Base-by-base conservation (phyloP, 2,329 filamentous ascomycete genomes). In the Sporothrix brunneoviolacea region DNA sequence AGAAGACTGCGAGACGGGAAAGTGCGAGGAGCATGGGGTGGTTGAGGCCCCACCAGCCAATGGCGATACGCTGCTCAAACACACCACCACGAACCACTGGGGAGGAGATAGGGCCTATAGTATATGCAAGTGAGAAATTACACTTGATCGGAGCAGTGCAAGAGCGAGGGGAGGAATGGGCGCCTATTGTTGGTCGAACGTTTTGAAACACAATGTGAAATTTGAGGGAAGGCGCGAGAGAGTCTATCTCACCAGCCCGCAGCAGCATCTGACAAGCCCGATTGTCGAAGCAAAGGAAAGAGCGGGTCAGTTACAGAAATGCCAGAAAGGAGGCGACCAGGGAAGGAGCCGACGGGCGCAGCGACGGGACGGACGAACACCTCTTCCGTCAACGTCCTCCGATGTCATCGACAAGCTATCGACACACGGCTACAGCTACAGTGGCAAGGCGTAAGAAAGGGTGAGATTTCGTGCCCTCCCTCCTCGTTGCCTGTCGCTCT, bases 51-150 rank as follows among this genome's bases (percentile, higher is more conserved):
- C 47, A 44, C 52, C n/a, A 18, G 27, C 51, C 51, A 53, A 54
- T 54, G 44, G 52, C 45, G 48, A 54, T 49, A 51, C 44, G 52
- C 52, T 35, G 48, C 41, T 40, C 52, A 51, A 46, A 51, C 48
- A 54, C 47, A 50, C 51, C 37, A 50, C 18, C 35, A 41, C 16
- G 40, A 45, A 45, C 42, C 30, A 45, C 42, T 45, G 42, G 19
- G 24, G 42, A 24, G 16, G 15, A 13, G 18, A 27, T 13, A 22
- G 15, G 16, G 5, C n/a, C 13, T 13, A 15, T n/a, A 47, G 30
- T 38, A 30, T 19, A 22, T 24, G 24, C 37, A 6, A 18, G 18
- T 16, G 32, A 28, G 10, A 28, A 28, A 28, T 10, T 10, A 28
- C n/a, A n/a, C n/a, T n/a, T n/a, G n/a, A n/a, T n/a, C n/a, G n/a